phyloP scores from a whole-genome alignment of 306 rosid species.

The Quercus wislizeni region DNA sequence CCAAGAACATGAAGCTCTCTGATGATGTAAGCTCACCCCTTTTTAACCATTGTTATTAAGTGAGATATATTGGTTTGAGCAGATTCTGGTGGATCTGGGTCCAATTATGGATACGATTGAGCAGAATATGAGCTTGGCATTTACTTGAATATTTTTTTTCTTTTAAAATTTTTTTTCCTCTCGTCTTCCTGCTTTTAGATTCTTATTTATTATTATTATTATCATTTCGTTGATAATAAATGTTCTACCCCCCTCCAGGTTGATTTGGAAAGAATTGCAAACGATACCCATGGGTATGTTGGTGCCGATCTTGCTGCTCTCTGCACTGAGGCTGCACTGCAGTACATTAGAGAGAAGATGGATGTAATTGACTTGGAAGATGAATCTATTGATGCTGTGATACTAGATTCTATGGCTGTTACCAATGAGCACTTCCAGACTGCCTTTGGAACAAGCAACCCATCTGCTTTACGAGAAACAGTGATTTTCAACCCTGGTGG shows the following conservation, averaged over 20 bases:
- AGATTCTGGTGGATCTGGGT: no score
- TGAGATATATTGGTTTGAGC: no score
- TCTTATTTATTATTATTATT: no score
- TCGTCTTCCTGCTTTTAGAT: no score
- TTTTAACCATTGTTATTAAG: no score
- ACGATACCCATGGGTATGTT: slow-evolving; percentile 67
- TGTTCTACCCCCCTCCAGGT: slow-evolving; percentile 29
- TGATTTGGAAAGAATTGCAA: slow-evolving; percentile 57
- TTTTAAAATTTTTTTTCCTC: no score
- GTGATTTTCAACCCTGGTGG: slow-evolving; percentile 24
- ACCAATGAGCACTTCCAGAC: slow-evolving; percentile 65
- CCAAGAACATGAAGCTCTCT: no score
- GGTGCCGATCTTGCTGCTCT: slow-evolving; percentile 72
- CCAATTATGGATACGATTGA: no score
- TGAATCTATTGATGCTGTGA: slow-evolving; percentile 56
- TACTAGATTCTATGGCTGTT: slow-evolving; percentile 61
- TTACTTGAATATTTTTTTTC: no score
- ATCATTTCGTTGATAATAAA: neutral
- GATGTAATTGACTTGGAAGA: slow-evolving; percentile 65
- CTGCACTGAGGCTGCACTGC: slow-evolving; percentile 64
- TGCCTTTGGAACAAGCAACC: slow-evolving; percentile 64
- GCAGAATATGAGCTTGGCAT: no score
- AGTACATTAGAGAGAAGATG: slow-evolving; percentile 71
- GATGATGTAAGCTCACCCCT: no score
- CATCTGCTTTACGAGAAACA: slow-evolving; percentile 61